Conservation (phyloP, 495 filamentous ascomycete species). For the Penicillium fimorum region DNA sequence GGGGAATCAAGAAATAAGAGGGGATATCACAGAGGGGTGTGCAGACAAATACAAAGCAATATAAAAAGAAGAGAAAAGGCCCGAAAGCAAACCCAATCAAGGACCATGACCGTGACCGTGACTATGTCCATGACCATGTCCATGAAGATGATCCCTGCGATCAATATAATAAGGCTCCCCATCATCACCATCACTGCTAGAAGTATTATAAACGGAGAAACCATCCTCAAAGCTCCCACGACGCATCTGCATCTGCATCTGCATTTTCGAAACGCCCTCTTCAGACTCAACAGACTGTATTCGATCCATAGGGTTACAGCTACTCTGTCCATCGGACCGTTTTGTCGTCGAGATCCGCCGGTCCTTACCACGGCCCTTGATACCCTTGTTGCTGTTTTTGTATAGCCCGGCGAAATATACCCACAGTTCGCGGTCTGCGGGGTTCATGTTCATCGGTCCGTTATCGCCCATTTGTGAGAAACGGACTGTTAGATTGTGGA, state of each 20-base stretch:
- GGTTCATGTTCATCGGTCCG: conserved; percentile 61
- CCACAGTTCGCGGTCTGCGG: conserved; percentile 75
- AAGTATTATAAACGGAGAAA: conserved; percentile 33
- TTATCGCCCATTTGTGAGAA: conserved; percentile 66
- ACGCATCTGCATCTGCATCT: conserved; percentile 9
- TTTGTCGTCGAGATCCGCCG: conserved; percentile 48
- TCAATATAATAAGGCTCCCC: conserved; percentile 33
- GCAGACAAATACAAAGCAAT: neutral
- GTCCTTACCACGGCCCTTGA: conserved; percentile 89
- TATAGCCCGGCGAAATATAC: conserved; percentile 84
- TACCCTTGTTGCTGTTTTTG: conserved; percentile 93
- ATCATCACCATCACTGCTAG: conserved; percentile 40
- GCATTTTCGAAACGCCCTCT: conserved; percentile 22
- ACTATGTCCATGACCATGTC: neutral
- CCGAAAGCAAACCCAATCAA: neutral
- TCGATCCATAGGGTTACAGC: conserved; percentile 16
- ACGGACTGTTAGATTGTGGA: conserved; percentile 68
- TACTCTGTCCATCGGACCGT: conserved; percentile 16
- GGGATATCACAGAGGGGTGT: conserved; percentile 5
- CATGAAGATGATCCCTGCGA: conserved; percentile 20
- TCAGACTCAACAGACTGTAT: conserved; percentile 25
- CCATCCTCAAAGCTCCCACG: conserved; percentile 35
- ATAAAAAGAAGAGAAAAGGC: neutral
- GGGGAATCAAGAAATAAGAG: neutral
- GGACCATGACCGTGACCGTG: neutral